A percentile compares a stretch with the other conserved stretches of the same genome.
Conservation (phyloP, 768 basidiomycete genomes). For the Botryobasidium botryosum region DNA sequence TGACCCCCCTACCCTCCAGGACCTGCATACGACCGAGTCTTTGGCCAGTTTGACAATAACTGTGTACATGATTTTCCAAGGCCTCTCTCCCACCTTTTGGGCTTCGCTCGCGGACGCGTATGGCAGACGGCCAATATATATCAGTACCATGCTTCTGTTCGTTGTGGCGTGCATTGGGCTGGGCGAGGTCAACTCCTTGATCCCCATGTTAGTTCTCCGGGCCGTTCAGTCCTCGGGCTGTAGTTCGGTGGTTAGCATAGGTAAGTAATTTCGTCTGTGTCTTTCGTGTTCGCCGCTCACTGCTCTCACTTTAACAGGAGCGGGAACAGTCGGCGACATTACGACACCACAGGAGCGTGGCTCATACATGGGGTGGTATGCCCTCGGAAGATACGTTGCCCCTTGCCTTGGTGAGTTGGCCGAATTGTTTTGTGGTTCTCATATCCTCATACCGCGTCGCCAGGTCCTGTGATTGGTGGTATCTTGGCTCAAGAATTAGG, state of each 20-base stretch:
- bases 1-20: too few species aligned
- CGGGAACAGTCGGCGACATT: conserved; percentile 68
- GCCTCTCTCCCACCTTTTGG: conserved; percentile 40
- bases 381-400: conserved; percentile 41
- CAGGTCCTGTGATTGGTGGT: conserved; percentile 1
- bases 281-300: conserved; percentile 67
- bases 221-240: too few species aligned
- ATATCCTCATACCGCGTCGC: neutral
- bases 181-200: too few species aligned
- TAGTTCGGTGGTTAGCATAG: too few species aligned
- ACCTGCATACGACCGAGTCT: conserved; percentile 48
- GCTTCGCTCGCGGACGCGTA: conserved; percentile 49
- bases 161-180: neutral
- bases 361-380: conserved; percentile 53
- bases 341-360: conserved; percentile 56
- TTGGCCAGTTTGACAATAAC: conserved; percentile 70
- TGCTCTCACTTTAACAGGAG: conserved; percentile 59
- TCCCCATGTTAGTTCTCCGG: too few species aligned
- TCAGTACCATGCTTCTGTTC: neutral
- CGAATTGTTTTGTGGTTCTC: conserved; percentile 1
- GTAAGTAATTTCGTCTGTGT: too few species aligned
- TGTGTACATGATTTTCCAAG: conserved; percentile 56
- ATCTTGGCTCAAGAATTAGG: neutral
- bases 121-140: conserved; percentile 40
- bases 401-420: conserved; percentile 24